Conservation (phyloP, 2,329 filamentous ascomycete genomes). For the Colletotrichum euphorbiae region DNA sequence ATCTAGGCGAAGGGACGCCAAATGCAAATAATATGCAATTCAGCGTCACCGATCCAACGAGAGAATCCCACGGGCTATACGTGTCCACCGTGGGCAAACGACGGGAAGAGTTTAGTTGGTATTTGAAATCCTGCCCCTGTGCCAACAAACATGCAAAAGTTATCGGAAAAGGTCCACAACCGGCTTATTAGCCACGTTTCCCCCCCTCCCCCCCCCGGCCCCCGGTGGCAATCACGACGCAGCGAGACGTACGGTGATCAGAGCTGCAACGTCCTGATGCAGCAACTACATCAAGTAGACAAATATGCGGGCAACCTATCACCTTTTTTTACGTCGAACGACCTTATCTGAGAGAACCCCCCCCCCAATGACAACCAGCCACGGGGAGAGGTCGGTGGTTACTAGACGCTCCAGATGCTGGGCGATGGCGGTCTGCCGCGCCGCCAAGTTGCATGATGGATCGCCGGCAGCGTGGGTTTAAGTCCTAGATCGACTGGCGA, state of each 20-base stretch:
- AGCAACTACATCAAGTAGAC: conserved; percentile 3
- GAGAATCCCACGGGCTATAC: conserved; percentile 21
- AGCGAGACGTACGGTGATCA: conserved; percentile 1
- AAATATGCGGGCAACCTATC: conserved; percentile 10
- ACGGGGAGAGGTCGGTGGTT: conserved; percentile 1
- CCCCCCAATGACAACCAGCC: conserved; percentile 23
- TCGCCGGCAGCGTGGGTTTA: conserved; percentile 15
- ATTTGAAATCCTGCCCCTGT: conserved; percentile 32
- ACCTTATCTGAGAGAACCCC: conserved; percentile 11
- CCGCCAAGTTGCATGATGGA: conserved; percentile 20
- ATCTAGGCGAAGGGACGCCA: conserved; percentile 4
- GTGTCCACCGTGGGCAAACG: background rate
- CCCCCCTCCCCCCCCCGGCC: no score
- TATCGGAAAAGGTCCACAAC: background rate
- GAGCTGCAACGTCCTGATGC: background rate
- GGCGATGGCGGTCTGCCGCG: conserved; percentile 8
- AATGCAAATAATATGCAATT: conserved; percentile 23
- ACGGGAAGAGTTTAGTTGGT: background rate
- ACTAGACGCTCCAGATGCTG: background rate
- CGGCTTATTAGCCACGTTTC: background rate
- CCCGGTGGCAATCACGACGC: conserved; percentile 17
- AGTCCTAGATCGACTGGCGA: conserved; percentile 17
- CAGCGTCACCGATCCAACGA: conserved; percentile 23
- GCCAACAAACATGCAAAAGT: background rate
- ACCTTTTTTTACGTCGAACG: background rate